Evolutionary conservation across 768 basidiomycete genomes (phyloP).

Genomic region (Pilatotrama ljubarskyi): DNA sequence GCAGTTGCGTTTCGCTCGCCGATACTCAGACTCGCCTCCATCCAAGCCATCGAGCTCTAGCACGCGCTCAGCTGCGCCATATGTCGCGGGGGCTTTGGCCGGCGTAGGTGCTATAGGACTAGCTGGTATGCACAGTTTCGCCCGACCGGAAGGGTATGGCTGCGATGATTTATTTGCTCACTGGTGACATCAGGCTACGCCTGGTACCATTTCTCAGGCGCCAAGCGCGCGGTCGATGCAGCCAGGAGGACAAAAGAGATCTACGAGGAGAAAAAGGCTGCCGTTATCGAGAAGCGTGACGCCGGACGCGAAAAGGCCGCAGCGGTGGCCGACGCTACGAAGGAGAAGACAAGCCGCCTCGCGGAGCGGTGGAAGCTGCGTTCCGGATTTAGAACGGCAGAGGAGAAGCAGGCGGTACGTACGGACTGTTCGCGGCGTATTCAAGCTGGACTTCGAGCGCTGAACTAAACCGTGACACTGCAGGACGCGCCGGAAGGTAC

Average conservation of each 20-base stretch:
- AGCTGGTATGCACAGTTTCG: no score
- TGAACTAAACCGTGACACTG: no score
- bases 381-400: background rate
- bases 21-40: no score
- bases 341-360: background rate
- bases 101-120: background rate
- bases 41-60: no score
- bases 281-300: slow-evolving; percentile 22
- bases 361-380: background rate
- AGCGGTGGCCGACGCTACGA: background rate
- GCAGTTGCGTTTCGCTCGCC: no score
- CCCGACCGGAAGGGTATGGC: no score
- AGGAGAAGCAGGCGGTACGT: background rate
- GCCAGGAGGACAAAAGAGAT: slow-evolving; percentile 29
- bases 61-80: background rate
- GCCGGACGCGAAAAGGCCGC: background rate
- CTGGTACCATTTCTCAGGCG: slow-evolving; percentile 43
- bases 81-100: background rate
- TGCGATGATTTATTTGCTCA: no score
- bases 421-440: no score
- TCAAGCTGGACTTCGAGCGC: no score
- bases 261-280: slow-evolving; percentile 24
- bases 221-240: slow-evolving; percentile 38
- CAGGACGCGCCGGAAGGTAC: no score
- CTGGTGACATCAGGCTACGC: slow-evolving; percentile 27